These are phyloP conservation scores for Raffaelea arxii DNA, from an alignment of 2,329 filamentous ascomycete genomes.

Conservation along the genomic window DNA sequence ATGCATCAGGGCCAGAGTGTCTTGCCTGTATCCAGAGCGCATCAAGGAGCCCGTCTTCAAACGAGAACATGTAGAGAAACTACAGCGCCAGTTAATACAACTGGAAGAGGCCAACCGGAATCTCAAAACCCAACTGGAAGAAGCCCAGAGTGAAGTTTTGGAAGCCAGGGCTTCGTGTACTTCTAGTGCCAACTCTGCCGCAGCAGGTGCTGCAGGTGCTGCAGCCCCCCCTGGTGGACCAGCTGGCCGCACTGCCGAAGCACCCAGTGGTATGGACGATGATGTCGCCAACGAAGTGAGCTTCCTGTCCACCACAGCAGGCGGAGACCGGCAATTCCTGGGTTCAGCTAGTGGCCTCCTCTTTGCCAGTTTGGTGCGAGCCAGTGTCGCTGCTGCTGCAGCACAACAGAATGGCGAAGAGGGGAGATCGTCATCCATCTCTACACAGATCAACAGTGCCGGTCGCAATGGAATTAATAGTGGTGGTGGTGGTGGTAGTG, in stretches of 20 bases:
- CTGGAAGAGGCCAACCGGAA: conserved; percentile 21
- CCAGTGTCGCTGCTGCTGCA: conserved; percentile 11
- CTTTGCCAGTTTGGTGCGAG: conserved; percentile 29
- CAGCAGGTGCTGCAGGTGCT: too few species aligned
- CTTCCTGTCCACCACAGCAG: conserved; percentile 29
- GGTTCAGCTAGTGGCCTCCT: conserved; percentile 29
- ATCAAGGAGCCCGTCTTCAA: conserved; percentile 17
- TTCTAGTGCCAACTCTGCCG: neutral
- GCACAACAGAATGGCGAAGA: conserved; percentile 4
- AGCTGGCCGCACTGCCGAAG: neutral
- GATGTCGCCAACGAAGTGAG: conserved; percentile 31
- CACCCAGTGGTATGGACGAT: conserved; percentile 9
- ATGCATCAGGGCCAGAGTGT: conserved; percentile 23
- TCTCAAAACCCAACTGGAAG: conserved; percentile 11
- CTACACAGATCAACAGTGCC: neutral
- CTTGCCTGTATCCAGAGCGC: conserved; percentile 24
- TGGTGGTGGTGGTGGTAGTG: too few species aligned
- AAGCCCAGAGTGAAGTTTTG: neutral
- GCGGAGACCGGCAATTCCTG: conserved; percentile 30
- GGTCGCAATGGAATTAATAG: neutral
- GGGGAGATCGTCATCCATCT: too few species aligned
- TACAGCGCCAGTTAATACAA: conserved; percentile 24
- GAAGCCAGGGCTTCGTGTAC: neutral
- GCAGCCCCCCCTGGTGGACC: neutral
- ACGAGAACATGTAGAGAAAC: conserved; percentile 22